Evolutionary conservation across 495 filamentous ascomycete species (phyloP), one percentile per base, ranked within the genome.

Genomic region (Annulohypoxylon nitens): DNA sequence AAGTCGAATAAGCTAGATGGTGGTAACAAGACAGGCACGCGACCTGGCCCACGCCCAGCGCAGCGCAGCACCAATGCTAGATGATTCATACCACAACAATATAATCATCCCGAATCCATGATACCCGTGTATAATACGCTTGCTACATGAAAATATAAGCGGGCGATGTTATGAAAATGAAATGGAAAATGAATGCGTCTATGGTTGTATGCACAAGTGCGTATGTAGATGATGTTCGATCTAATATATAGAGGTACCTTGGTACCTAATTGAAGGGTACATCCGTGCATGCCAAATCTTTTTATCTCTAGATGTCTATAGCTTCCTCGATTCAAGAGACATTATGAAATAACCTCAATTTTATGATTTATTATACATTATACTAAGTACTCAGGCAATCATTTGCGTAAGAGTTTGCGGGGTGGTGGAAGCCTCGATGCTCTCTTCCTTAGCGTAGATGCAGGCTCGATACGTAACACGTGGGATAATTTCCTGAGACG

Each of bases 401-500:
- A 47, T 47, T 47, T 47, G n/a, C 7, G 18, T 47, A 16, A 47
- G 23, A 20, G 53, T 30, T 64, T 39, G 62, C 50, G 62, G 50
- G 62, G 62, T 41, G 33, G 18, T 64, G 5, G 16, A 47, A 47
- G 43, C 18, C 30, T 58, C 63, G 25, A 47, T 23, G 51, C 36
- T 45, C 30, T 30, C 30, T 30, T 30, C n/a, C 3, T 10, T 18
- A 57, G 50, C 33, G 34, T 51, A 47, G 16, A 11, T 16, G 43
- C n/a, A 47, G 16, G 18, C 14, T 45, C 41, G 41, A 45, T 47
- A 47, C 43, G 43, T 65, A 66, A 71, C 50, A 66, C 48, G 67
- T 58, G 64, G 25, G 39, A 57, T 69, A 64, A 55, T 65, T 62
- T 51, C 65, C 47, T 66, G 57, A 59, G 41, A 74, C 71, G 62